phyloP scores from a whole-genome alignment of 805 yeast genomes.

The Wickerhamomyces xylosicus region DNA sequence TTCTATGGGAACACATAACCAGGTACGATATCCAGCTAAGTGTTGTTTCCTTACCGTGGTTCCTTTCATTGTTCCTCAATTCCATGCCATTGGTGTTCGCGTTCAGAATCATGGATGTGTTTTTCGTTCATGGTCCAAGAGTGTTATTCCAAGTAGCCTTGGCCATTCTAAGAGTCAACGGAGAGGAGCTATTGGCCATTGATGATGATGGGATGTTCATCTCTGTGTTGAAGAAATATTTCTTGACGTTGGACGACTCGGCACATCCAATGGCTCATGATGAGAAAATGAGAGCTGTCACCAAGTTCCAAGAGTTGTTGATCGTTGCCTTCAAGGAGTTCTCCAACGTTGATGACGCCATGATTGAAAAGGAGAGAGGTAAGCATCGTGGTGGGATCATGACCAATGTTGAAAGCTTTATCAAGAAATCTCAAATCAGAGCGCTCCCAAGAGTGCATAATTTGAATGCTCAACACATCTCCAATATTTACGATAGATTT shows the following conservation, averaged over 20 bases:
- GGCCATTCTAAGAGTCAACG: conserved; percentile 82
- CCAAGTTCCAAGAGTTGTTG: conserved; percentile 81
- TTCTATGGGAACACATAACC: conserved; percentile 73
- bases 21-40: conserved; percentile 82
- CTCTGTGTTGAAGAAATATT: conserved; percentile 74
- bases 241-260: conserved; percentile 63
- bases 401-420: conserved; percentile 80
- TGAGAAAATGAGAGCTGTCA: conserved; percentile 52
- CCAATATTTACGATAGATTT: conserved; percentile 75
- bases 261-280: conserved; percentile 68
- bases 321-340: conserved; percentile 93
- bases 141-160: conserved; percentile 87
- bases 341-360: conserved; percentile 64
- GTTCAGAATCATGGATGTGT: conserved; percentile 80
- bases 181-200: conserved; percentile 65
- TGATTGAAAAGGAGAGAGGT: conserved; percentile 57
- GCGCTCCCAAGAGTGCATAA: conserved; percentile 69
- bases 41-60: conserved; percentile 95
- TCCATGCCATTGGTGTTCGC: conserved; percentile 95
- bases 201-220: conserved; percentile 92
- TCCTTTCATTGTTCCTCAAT: conserved; percentile 76
- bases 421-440: conserved; percentile 83
- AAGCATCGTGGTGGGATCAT: conserved; percentile 69
- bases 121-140: conserved; percentile 82
- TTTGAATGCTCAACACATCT: conserved; percentile 45